Base-by-base conservation (phyloP, 1,284 basidiomycete genomes). In the Fistulinella cinereoalba region DNA sequence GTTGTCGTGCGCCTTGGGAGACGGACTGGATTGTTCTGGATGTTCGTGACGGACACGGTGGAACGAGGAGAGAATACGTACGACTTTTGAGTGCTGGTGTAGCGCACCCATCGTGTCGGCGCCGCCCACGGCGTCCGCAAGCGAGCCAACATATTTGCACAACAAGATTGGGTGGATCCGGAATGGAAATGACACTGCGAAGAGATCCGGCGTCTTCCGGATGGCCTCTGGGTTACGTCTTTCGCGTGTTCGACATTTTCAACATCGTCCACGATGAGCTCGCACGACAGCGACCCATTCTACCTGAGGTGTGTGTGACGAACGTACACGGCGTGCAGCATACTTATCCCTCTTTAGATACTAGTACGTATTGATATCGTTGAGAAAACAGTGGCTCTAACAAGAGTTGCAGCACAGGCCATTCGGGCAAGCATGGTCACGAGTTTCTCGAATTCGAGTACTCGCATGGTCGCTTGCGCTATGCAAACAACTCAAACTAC, bases 401-500 rank as follows among this genome's bases (percentile, higher is more conserved):
- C 37, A 37, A 37, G 40, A 15, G 47, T 38, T 60, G 29, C 65
- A 94, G 92, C 71, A 93, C 92, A 37, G 94, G 94, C 21, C 94
- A 97, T 70, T 92, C 91, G 58, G 94, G 94, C 50, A 92, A 92
- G 68, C 93, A 97, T 62, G 94, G 94, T 16, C 94, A 97, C 72
- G 94, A 97, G 68, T 99, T 99, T 66, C 79, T 99, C 41, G 97
- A 99, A 70, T 99, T 98, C 63, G 96, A 99, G 71, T 97, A 97
- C 73, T 89, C 90, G 11, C 88, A 96, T 70, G 97, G 96, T 8
- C 85, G 96, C 49, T 78, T 99, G 54, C 83, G 96, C 57, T 99
- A 99, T 67, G 96, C 97, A 52, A 97, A 99, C 79, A 99, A 99
- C 79, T 97, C 94, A 18, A 99, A 99, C 71, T 99, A 99, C 73